Evolutionary conservation across 148 eudicot species (phyloP).

Genomic region (Agrostemma githago): DNA sequence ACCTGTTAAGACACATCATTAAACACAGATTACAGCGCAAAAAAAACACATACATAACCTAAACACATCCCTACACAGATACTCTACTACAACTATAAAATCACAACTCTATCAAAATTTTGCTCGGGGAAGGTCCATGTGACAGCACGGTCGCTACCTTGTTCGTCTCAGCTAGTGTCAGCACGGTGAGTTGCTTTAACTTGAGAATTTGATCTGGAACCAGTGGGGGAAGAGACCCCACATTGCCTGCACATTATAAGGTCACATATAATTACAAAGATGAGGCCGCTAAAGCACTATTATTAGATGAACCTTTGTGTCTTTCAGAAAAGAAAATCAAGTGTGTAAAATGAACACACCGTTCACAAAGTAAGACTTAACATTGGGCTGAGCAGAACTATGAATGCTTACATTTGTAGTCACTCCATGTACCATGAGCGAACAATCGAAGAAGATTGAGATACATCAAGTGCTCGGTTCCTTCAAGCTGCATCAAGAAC

Average conservation of each 20-base stretch:
- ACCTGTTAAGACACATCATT: constrained; percentile 42
- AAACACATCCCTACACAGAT: not conserved
- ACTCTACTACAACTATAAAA: not conserved
- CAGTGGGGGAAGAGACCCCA: constrained; percentile 55
- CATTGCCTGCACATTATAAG: constrained; percentile 44
- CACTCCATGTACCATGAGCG: constrained; percentile 97
- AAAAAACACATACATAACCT: not conserved
- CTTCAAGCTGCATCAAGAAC: constrained; percentile 66
- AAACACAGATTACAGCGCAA: not conserved
- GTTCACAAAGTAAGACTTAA: constrained; percentile 4
- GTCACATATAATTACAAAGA: not conserved
- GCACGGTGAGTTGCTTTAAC: constrained; percentile 89
- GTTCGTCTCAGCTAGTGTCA: constrained; percentile 80
- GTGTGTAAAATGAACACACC: not conserved
- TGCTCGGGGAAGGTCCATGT: too few species aligned
- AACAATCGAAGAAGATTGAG: constrained; percentile 83
- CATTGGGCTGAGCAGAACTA: not conserved
- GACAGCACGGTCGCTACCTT: constrained; percentile 42
- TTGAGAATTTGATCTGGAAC: constrained; percentile 78
- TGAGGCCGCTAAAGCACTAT: not conserved
- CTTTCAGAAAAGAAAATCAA: not conserved
- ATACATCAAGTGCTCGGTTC: constrained; percentile 60
- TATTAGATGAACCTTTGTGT: not conserved
- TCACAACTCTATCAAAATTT: too few species aligned
- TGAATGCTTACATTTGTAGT: constrained; percentile 72